Evolutionary conservation across 371 early-diverging fungal species (phyloP), one percentile per base, ranked within the genome.

Genomic region (Mortierella sp.): DNA sequence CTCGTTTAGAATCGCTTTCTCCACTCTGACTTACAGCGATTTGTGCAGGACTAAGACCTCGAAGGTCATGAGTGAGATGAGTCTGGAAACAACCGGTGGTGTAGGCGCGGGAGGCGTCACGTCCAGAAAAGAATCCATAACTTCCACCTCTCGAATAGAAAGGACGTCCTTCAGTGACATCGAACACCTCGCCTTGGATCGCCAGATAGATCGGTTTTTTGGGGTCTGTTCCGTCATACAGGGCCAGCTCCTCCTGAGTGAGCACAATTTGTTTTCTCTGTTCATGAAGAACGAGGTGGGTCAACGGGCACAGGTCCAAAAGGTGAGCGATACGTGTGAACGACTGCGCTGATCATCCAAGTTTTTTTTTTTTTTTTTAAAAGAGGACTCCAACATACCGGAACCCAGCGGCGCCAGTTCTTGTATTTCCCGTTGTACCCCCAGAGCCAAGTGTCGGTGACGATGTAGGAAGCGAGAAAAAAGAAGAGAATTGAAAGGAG

Each of bases 51-150:
- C 82, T 84, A 14, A 98, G 83, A 1, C 97, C 98, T 23, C 98
- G 90, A 18, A 94, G 80, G 81, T 99, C 99, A 68, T 96, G 96
- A 2, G 98, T 97, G 43, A 97, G 83, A 73, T 98, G 96, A 19
- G 93, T 93, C 65, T 95, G 66, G 73, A 95, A 94, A 81, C 99
- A 98, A 37, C 97, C 97, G 1, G 99, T 98, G 19, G 94, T 93
- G 80, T 93, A 98, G 2, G 98, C 97, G 50, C 98, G 85, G 5
- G 96, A 91, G 5, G 97, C 96, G 80, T 97, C 99, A 66, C 88
- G 87, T 2, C 98, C 99, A 15, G 97, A 93, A 86, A 98, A 98
- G 66, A 95, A 89, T 47, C 88, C 72, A 81, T 98, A 98, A 19
- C 94, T 89, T 29, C 89, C 90, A 11, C 95, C 95, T 74, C 87